Conservation (phyloP, 306 rosid genomes). For the Acacia acuminata region DNA sequence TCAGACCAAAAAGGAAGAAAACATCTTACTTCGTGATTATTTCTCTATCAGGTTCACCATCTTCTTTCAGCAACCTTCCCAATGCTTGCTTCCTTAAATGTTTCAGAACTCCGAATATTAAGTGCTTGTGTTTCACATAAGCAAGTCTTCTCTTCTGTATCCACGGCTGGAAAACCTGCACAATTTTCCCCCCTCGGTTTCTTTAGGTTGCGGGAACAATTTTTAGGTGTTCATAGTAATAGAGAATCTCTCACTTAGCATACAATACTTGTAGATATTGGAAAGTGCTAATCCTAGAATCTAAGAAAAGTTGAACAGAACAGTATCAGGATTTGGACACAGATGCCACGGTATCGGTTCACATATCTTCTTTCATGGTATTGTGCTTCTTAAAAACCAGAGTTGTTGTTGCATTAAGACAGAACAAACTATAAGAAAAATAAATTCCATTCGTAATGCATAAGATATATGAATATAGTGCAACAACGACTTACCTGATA, state of each 20-base stretch:
- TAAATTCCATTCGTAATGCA: background rate
- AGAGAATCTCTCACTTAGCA: conserved; percentile 17
- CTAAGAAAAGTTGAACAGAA: conserved; percentile 5
- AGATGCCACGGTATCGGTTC: no score
- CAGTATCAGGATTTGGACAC: background rate
- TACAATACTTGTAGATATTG: conserved; percentile 2
- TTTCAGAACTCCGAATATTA: conserved; percentile 66
- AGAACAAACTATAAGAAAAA: background rate
- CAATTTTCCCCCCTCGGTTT: conserved; percentile 4
- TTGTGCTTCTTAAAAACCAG: background rate
- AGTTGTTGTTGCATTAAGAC: background rate
- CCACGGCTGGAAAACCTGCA: conserved; percentile 94
- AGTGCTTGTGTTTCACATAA: conserved; percentile 71
- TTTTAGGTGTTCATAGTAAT: conserved; percentile 1
- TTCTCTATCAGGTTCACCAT: conserved; percentile 68
- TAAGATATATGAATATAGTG: background rate
- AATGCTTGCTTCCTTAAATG: conserved; percentile 61
- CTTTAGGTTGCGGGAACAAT: conserved; percentile 1
- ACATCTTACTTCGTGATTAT: conserved; percentile 57
- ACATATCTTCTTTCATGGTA: background rate
- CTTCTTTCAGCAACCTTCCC: conserved; percentile 63
- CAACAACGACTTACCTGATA: conserved; percentile 64
- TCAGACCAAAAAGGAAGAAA: conserved; percentile 28
- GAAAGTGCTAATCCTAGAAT: background rate
- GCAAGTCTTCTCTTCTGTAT: conserved; percentile 71